A percentile compares a stretch with the other conserved stretches of the same genome.
These are phyloP conservation scores for Sanguinoderma infundibulare DNA, from an alignment of 1,284 basidiomycete species.

Conservation along the genomic window DNA sequence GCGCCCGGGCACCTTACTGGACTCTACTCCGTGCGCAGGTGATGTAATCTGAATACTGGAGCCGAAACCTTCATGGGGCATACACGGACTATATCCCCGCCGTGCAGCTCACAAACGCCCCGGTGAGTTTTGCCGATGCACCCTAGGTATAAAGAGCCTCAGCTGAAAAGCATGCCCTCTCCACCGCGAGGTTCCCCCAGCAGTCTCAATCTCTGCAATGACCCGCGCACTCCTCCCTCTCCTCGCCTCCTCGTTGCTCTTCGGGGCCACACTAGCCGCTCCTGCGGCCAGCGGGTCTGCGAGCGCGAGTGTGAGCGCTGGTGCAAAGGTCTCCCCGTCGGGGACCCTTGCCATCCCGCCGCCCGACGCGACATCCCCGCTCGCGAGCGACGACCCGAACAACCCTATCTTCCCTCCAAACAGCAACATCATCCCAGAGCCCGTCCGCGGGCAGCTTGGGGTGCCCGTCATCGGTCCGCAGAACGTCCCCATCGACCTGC, in stretches of 20 bases:
- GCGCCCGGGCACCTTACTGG: neutral
- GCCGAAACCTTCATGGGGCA: conserved; percentile 4
- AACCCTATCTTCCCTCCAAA: conserved; percentile 38
- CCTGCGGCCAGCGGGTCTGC: conserved; percentile 9
- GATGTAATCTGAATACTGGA: neutral
- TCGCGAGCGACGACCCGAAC: conserved; percentile 57
- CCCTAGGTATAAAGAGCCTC: conserved; percentile 15
- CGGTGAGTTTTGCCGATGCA: neutral
- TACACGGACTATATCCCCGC: neutral
- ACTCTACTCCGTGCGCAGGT: conserved; percentile 1
- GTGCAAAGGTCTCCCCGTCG: neutral
- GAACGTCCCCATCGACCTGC: conserved; percentile 52
- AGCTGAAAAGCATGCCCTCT: neutral
- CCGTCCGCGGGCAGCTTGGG: conserved; percentile 50
- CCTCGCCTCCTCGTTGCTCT: conserved; percentile 8
- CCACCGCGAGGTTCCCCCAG: neutral
- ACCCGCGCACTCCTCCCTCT: conserved; percentile 15
- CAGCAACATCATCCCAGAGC: conserved; percentile 33
- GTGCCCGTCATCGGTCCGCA: conserved; percentile 59
- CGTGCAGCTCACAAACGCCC: neutral
- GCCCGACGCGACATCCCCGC: conserved; percentile 43
- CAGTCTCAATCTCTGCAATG: conserved; percentile 11
- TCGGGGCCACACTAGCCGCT: conserved; percentile 9
- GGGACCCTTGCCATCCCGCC: neutral
- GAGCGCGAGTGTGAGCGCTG: neutral